These are phyloP conservation scores for Diversispora epigaea DNA, from an alignment of 192 early-diverging fungal genomes.

Conservation along the genomic window DNA sequence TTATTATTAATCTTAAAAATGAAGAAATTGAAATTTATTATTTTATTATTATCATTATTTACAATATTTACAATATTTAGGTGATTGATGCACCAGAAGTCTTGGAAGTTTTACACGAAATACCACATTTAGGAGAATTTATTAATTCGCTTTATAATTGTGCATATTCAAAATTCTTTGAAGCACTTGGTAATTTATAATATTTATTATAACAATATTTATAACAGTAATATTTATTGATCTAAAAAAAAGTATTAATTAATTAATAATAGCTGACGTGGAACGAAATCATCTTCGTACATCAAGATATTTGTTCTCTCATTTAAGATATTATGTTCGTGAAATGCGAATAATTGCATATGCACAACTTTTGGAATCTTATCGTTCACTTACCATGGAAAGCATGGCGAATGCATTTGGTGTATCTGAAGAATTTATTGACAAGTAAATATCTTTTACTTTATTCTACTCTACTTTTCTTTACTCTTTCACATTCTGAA, in stretches of 20 bases:
- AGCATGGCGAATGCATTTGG: slow-evolving; percentile 98
- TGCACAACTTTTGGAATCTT: slow-evolving; percentile 93
- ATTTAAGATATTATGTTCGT: slow-evolving; percentile 91
- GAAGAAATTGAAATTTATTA: background rate
- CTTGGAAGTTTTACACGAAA: slow-evolving; percentile 88
- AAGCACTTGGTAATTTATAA: slow-evolving; percentile 61
- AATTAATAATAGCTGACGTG: slow-evolving; percentile 58
- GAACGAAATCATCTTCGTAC: slow-evolving; percentile 71
- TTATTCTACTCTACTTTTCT: no score
- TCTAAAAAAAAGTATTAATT: background rate
- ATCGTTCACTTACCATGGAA: slow-evolving; percentile 89
- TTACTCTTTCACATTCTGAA: no score
- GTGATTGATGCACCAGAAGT: slow-evolving; percentile 95
- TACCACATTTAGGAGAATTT: slow-evolving; percentile 81
- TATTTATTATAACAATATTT: background rate
- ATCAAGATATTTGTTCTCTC: slow-evolving; percentile 82
- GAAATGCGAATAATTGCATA: slow-evolving; percentile 99
- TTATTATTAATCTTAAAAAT: background rate
- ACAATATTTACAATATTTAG: slow-evolving; percentile 40
- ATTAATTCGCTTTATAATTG: slow-evolving; percentile 88
- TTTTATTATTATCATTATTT: background rate
- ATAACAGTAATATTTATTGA: background rate
- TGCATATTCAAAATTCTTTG: slow-evolving; percentile 93
- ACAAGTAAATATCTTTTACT: slow-evolving; percentile 58
- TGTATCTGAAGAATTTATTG: slow-evolving; percentile 92